phyloP scores from a whole-genome alignment of 1,284 basidiomycete genomes.

The Rhodotorula sp. region DNA sequence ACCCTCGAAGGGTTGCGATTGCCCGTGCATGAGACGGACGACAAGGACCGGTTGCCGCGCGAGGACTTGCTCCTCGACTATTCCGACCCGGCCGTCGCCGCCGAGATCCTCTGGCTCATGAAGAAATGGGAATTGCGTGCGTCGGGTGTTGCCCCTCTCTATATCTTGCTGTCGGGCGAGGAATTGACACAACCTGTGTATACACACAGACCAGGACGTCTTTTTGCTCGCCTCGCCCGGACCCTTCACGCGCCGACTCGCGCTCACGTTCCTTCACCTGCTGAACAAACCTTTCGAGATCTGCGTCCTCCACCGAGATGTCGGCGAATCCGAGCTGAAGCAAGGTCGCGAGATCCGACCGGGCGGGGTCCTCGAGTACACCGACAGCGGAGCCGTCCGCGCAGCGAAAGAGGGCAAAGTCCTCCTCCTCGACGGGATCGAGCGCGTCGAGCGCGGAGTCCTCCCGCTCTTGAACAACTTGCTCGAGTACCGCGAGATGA shows the following conservation, averaged over 20 bases:
- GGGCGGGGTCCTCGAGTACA: slow-evolving; percentile 48
- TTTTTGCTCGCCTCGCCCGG: slow-evolving; percentile 48
- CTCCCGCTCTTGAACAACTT: slow-evolving; percentile 48
- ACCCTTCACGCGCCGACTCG: slow-evolving; percentile 50
- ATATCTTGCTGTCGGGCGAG: not conserved
- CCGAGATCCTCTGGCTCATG: slow-evolving; percentile 29
- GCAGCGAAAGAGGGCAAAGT: slow-evolving; percentile 51
- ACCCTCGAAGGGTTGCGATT: slow-evolving; percentile 20
- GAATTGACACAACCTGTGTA: not conserved
- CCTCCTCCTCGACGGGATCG: slow-evolving; percentile 50
- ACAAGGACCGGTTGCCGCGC: slow-evolving; percentile 9
- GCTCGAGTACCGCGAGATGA: slow-evolving; percentile 47
- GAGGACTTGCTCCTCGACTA: slow-evolving; percentile 15
- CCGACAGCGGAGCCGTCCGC: slow-evolving; percentile 49
- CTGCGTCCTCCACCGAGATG: slow-evolving; percentile 50
- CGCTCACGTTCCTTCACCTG: slow-evolving; percentile 46
- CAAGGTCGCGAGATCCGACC: slow-evolving; percentile 46
- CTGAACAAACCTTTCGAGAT: slow-evolving; percentile 44
- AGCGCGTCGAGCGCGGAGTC: slow-evolving; percentile 42
- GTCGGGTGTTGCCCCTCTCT: not conserved
- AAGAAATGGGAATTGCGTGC: slow-evolving; percentile 26
- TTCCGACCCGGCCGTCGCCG: not conserved
- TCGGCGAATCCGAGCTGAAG: slow-evolving; percentile 51
- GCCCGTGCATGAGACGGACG: slow-evolving; percentile 20
- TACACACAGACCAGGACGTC: slow-evolving; percentile 28